Base-by-base conservation (phyloP, 768 basidiomycete genomes). In the Crassisporium funariophilum region DNA sequence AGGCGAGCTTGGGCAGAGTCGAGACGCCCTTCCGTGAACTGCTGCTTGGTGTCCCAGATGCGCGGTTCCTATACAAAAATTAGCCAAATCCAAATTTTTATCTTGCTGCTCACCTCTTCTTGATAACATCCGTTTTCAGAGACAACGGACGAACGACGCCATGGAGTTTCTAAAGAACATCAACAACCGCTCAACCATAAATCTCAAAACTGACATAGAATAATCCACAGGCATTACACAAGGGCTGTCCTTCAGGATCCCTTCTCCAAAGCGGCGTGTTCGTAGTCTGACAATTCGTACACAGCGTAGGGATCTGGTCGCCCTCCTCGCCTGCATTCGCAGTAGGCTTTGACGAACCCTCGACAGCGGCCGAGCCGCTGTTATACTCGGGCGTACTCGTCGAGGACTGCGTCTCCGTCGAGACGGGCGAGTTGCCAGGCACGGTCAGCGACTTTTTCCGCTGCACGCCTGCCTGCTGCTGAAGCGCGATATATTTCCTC, bases 41-140 rank as follows among this genome's bases (percentile, higher is more conserved):
- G 47, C 75, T 75, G 60, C 78, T 83, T 3, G 86, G 83, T 23
- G 86, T 71, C 23, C 88, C 89, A 43, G 88, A 88, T 27, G 89
- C 86, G 34, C 89, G 84, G 65, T 91, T 91, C 61, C 89, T 91
- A 59, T 36, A 36, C 5, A 47, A 50, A 37, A 48, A 21, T 44
- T 35, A 35, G 54, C 24, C 46, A 33, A 43, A 11, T 22, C 25
- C 25, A 39, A 21, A 29, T 41, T 35, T 31, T 31, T 20, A 29
- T 36, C 15, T 10, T 37, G 21, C 23, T 23, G 37, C 71, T 17
- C 57, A 91, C 91, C 91, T 77, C 74, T 97, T 98, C 84, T 98
- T 97, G 70, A 95, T 97, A 36, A 95, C 88, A 64, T 98, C 92
- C 34, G 95, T 98, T 78, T 97, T 97, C 51, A 98, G 78, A 29